Evolutionary conservation across 176 grass and related monocot genomes (phyloP).

Genomic region (Thalia dealbata): DNA sequence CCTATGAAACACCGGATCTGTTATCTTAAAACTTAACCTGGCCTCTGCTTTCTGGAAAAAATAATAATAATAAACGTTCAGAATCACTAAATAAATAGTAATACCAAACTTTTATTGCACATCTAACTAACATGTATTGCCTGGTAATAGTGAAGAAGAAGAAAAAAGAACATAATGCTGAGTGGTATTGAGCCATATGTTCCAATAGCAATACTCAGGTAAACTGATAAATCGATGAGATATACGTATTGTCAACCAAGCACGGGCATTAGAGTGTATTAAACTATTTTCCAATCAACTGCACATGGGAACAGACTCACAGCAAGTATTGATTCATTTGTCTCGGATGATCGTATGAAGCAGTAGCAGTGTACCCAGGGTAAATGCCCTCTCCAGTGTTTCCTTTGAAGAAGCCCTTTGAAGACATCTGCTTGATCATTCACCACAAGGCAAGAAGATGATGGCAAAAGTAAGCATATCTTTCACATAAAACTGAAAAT

Average conservation of each 20-base stretch:
- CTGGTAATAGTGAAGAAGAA: not conserved
- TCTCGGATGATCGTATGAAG: constrained; percentile 79
- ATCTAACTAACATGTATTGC: not conserved
- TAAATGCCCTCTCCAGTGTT: constrained; percentile 59
- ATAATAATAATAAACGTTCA: not conserved
- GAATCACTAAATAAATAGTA: not conserved
- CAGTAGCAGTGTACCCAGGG: constrained; percentile 93
- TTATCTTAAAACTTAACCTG: constrained; percentile 58
- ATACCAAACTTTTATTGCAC: not conserved
- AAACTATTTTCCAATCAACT: not conserved
- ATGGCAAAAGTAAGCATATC: not conserved
- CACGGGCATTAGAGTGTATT: not conserved
- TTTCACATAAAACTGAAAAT: not conserved
- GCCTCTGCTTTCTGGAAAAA: constrained; percentile 57
- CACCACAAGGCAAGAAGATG: not conserved
- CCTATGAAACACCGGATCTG: constrained; percentile 60
- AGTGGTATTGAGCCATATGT: not conserved
- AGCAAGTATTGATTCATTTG: constrained; percentile 54
- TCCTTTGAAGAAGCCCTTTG: constrained; percentile 53
- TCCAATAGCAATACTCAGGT: too few relatives aligned
- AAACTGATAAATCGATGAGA: too few relatives aligned
- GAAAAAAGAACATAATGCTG: not conserved
- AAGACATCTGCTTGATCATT: constrained; percentile 46
- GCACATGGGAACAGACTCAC: constrained; percentile 33
- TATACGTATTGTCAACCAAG: not conserved